Evolutionary conservation across 2,329 filamentous ascomycete genomes (phyloP), one percentile per base, ranked within the genome.

Genomic region (Ophiostoma himal-ulmi): DNA sequence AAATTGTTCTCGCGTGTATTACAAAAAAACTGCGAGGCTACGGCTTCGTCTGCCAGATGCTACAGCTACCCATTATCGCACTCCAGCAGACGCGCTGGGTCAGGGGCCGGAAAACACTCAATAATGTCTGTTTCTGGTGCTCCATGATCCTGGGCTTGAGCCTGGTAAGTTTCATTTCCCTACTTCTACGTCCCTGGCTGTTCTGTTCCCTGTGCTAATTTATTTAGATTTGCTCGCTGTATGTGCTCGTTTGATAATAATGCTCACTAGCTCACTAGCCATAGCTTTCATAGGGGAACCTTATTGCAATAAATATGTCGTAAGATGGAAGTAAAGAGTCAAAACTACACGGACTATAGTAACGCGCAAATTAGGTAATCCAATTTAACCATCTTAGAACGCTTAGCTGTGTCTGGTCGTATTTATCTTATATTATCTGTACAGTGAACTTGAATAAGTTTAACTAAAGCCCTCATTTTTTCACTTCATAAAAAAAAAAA

Each of bases 1-100:
- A 99, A 80, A 86, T 99, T 71, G 92, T 99, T 76, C 96, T 99
- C 91, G 93, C 91, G 8, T 98, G 94, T 79, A 98, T 99, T 78
- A 97, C 94, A 36, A 94, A 97, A 83, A 98, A 99, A 82, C 84
- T 98, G 65, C 84, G 95, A 52, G 95, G 95, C 14, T 99, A 98
- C 77, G 95, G 94, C 11, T 96, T 97, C 78, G 77, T 96, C 26
- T 91, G 92, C 73, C 95, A 97, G 88, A 98, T 99, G 95, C 82
- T 96, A 73, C 95, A 99, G 83, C 85, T 98, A 75, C 95, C 95
- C 0, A 95, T 98, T 74, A 91, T 98, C n/a, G 88, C 94, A 79
- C 82, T 98, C 39, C 95, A 98, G 82, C 86, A 92, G 73, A 93
- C 91, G 5, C 86, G 84, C 72, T 92, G 88, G 82, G 88, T 98